Conservation (phyloP, 306 rosid genomes). For the Acmispon strigosus region DNA sequence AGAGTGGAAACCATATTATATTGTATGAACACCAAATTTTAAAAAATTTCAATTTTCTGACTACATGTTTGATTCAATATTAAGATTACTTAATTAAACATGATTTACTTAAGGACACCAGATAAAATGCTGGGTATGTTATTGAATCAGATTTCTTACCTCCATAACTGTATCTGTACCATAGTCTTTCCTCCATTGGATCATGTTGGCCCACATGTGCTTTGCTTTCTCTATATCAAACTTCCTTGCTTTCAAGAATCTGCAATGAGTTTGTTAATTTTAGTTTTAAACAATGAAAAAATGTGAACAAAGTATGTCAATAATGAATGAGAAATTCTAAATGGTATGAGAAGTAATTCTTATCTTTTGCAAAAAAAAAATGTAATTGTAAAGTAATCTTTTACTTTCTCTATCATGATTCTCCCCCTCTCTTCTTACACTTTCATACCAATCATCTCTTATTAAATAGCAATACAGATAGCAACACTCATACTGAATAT, state of each 20-base stretch:
- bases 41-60: not conserved
- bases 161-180: constrained; percentile 73
- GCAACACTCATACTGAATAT: too few species aligned
- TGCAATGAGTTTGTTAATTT: constrained; percentile 23
- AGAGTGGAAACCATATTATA: not conserved
- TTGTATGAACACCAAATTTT: not conserved
- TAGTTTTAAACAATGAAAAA: not conserved
- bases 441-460: too few species aligned
- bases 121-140: not conserved
- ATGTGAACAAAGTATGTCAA: not conserved
- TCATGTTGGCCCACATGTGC: constrained; percentile 86
- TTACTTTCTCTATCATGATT: too few species aligned
- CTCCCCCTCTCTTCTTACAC: too few species aligned
- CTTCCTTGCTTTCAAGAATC: constrained; percentile 86
- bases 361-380: too few species aligned
- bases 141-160: constrained; percentile 30
- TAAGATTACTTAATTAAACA: constrained; percentile 2
- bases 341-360: too few species aligned
- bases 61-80: not conserved
- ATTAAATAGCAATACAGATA: too few species aligned
- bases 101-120: not conserved
- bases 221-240: constrained; percentile 81
- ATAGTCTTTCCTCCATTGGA: constrained; percentile 83
- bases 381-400: too few species aligned
- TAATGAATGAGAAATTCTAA: too few species aligned